phyloP scores from a whole-genome alignment of 1,139 yeast species.

The Torulaspora globosa region DNA sequence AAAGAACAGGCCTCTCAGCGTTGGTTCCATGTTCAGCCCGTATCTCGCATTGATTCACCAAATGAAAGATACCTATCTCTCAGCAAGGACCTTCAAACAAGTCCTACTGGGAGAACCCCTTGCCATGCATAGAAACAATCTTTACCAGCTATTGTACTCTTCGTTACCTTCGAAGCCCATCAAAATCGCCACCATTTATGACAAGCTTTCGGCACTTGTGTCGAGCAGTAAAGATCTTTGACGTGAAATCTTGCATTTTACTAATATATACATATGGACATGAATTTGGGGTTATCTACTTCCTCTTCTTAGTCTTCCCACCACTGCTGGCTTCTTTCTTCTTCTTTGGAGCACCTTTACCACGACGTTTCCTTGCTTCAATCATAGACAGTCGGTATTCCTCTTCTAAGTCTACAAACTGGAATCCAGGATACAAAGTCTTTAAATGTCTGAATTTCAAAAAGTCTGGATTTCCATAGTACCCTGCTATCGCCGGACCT shows the following conservation, averaged over 20 bases:
- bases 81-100: constrained; percentile 40
- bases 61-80: constrained; percentile 43
- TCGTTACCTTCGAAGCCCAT: constrained; percentile 45
- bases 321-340: constrained; percentile 43
- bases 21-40: constrained; percentile 46
- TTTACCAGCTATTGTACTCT: constrained; percentile 48
- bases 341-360: constrained; percentile 90
- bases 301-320: constrained; percentile 40
- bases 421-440: constrained; percentile 52
- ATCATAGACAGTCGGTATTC: constrained; percentile 63
- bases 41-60: constrained; percentile 42
- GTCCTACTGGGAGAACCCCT: constrained; percentile 47
- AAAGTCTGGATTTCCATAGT: constrained; percentile 73
- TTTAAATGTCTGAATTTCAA: constrained; percentile 61
- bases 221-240: neutral
- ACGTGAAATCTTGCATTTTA: constrained; percentile 5
- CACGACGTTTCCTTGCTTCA: constrained; percentile 71
- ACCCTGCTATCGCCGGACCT: constrained; percentile 68
- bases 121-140: constrained; percentile 44
- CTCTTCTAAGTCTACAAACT: constrained; percentile 70
- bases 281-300: constrained; percentile 15
- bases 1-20: constrained; percentile 45
- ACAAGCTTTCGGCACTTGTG: constrained; percentile 7
- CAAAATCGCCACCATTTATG: constrained; percentile 29
- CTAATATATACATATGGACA: constrained; percentile 7